These are phyloP conservation scores for Phalaenopsis aphrodite DNA, from an alignment of 106 monocot species.

Conservation along the genomic window DNA sequence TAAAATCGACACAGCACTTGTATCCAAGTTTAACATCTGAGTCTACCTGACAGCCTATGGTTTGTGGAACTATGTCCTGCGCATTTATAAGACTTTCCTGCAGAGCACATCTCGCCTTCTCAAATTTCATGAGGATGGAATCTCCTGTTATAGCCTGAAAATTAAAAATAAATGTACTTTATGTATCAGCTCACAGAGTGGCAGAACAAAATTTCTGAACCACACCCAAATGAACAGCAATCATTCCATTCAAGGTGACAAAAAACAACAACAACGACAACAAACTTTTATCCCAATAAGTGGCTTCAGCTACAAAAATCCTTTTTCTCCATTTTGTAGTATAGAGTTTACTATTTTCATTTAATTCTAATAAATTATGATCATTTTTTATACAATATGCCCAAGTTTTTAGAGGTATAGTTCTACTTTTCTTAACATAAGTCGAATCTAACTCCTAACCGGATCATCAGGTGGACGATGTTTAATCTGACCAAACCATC, in stretches of 20 bases:
- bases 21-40: neutral
- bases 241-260: neutral
- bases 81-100: constrained; percentile 53
- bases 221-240: neutral
- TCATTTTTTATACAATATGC: no score
- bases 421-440: no score
- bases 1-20: neutral
- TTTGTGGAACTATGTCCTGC: constrained; percentile 55
- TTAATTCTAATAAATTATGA: no score
- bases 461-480: no score
- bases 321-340: no score
- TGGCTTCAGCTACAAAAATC: no score
- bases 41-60: constrained; percentile 60
- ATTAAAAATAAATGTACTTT: neutral
- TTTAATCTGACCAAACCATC: no score
- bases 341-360: no score
- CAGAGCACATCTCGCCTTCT: constrained; percentile 60
- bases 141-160: constrained; percentile 76
- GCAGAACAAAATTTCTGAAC: neutral
- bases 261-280: neutral
- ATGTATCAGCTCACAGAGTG: neutral
- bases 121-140: constrained; percentile 64
- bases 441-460: no score
- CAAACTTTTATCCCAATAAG: no score
- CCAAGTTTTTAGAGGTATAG: no score